Conservation (phyloP, 2,329 filamentous ascomycete species). For the Pyricularia sp. region DNA sequence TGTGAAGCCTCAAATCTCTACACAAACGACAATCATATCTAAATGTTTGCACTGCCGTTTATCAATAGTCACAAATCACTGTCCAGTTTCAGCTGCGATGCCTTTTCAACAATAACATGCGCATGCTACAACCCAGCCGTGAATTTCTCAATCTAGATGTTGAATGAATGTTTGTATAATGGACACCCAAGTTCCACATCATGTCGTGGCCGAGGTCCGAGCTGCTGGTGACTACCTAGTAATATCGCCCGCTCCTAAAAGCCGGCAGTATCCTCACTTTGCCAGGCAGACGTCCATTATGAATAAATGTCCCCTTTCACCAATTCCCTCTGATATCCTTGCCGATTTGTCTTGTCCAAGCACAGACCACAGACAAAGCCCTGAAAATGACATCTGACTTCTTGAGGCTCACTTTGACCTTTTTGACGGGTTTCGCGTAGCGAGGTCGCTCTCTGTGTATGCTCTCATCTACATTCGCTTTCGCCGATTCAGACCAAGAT, state of each 20-base stretch:
- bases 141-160: not conserved
- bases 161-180: not conserved
- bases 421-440: not conserved
- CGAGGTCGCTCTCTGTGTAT: not conserved
- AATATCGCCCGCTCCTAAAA: not conserved
- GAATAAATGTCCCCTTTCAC: not conserved
- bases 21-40: no score
- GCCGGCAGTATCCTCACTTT: not conserved
- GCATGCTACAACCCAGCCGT: not conserved
- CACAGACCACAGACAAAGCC: not conserved
- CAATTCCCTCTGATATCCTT: not conserved
- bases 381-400: not conserved
- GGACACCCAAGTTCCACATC: not conserved
- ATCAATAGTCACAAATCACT: not conserved
- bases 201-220: not conserved
- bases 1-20: no score
- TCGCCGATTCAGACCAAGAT: not conserved
- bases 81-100: not conserved
- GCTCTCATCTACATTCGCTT: slow-evolving; percentile 1
- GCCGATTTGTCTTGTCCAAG: not conserved
- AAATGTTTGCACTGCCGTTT: no score
- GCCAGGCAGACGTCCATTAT: not conserved
- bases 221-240: not conserved
- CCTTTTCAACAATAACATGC: not conserved
- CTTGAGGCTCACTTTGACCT: not conserved